These are phyloP conservation scores for Fusarium pseudograminearum DNA, from an alignment of 2,329 filamentous ascomycete species.

Conservation along the genomic window DNA sequence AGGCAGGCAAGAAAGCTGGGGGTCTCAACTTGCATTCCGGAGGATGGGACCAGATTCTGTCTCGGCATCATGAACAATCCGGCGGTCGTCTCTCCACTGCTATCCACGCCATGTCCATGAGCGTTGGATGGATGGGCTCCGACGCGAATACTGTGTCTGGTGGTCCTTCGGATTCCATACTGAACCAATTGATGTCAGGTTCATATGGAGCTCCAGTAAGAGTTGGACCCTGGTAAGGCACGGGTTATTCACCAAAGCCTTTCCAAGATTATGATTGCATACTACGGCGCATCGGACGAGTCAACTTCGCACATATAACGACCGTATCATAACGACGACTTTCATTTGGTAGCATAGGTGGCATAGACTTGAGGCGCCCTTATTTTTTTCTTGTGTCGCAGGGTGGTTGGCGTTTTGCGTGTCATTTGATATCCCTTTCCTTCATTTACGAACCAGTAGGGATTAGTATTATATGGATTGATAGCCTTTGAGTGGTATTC, in stretches of 20 bases:
- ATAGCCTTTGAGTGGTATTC: constrained; percentile 19
- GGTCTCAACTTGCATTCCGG: constrained; percentile 91
- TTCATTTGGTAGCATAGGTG: constrained; percentile 52
- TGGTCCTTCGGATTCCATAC: constrained; percentile 62
- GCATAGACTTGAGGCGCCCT: constrained; percentile 54
- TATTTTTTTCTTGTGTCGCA: constrained; percentile 45
- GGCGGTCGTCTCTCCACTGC: constrained; percentile 84
- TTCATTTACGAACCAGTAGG: constrained; percentile 39
- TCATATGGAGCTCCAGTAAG: constrained; percentile 70
- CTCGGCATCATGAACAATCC: constrained; percentile 88
- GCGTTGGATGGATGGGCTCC: constrained; percentile 81
- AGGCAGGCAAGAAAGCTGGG: constrained; percentile 89
- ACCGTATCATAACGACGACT: constrained; percentile 51
- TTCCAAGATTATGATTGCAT: constrained; percentile 42
- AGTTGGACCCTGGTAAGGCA: constrained; percentile 70
- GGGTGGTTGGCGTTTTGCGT: constrained; percentile 52
- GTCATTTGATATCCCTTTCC: constrained; percentile 50
- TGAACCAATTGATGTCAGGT: constrained; percentile 72
- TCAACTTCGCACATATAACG: constrained; percentile 50
- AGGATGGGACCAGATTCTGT: constrained; percentile 90
- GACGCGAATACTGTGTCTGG: constrained; percentile 46
- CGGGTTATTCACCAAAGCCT: constrained; percentile 3
- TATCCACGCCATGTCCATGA: constrained; percentile 78
- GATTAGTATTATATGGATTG: constrained; percentile 37
- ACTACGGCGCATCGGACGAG: constrained; percentile 43